Percentiles rank a stretch among this genome's conserved stretches.
These are phyloP conservation scores for Pseudotsuga menziesii DNA, from an alignment of 75 land plant species.

Conservation along the genomic window DNA sequence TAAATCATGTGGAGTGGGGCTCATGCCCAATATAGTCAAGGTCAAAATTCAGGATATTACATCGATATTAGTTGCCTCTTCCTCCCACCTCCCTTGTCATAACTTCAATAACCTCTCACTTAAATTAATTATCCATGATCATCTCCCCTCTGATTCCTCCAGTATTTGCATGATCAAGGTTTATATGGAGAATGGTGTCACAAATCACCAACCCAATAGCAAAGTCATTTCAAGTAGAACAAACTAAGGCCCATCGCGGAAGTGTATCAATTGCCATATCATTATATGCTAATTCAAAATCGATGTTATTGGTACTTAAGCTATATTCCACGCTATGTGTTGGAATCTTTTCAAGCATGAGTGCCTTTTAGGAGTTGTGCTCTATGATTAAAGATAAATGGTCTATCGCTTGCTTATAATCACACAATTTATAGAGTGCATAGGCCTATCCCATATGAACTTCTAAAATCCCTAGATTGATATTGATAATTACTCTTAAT, in stretches of 20 bases:
- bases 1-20: no score
- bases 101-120: no score
- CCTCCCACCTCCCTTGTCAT: no score
- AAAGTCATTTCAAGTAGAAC: not conserved
- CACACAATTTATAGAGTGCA: not conserved
- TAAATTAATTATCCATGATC: not conserved
- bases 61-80: no score
- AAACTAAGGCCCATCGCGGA: conserved; percentile 11
- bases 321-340: not conserved
- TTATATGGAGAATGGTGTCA: conserved; percentile 9
- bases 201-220: conserved; percentile 5
- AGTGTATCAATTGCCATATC: conserved; percentile 13
- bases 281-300: not conserved
- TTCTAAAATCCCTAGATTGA: conserved; percentile 3
- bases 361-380: conserved; percentile 7
- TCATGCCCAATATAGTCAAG: no score
- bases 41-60: no score
- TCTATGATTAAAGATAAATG: conserved; percentile 14
- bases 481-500: not conserved
- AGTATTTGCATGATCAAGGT: conserved; percentile 9
- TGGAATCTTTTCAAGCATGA: not conserved
- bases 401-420: not conserved
- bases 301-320: not conserved
- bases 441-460: conserved; percentile 11
- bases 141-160: not conserved